Evolutionary conservation across 352 stramenopile genomes (phyloP).

Genomic region (Phytophthora europaea): DNA sequence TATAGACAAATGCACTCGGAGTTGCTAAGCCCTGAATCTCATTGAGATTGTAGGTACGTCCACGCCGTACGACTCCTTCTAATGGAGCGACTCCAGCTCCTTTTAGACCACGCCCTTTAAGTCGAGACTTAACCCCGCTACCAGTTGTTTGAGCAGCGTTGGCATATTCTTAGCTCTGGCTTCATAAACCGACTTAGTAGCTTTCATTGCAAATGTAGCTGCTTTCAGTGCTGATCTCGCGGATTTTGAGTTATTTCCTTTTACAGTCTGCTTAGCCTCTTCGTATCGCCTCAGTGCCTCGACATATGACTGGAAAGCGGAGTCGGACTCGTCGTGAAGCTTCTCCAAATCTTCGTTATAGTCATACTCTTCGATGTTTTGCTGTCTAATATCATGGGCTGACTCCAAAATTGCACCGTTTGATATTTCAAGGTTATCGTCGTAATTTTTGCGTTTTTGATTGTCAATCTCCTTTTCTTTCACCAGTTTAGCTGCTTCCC

Average conservation of each 20-base stretch:
- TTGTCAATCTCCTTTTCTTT: conserved; percentile 7
- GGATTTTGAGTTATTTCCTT: conserved; percentile 10
- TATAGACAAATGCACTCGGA: not conserved
- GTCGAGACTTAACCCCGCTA: not conserved
- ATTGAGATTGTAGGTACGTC: conserved; percentile 27
- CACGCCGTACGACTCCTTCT: conserved; percentile 9
- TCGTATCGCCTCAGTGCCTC: conserved; percentile 11
- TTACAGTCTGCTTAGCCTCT: not conserved
- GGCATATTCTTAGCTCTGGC: conserved; percentile 6
- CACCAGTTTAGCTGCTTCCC: not conserved
- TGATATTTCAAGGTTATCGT: not conserved
- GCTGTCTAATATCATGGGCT: no score
- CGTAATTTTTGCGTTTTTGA: not conserved
- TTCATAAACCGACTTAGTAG: conserved; percentile 10
- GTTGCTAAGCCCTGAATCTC: conserved; percentile 26
- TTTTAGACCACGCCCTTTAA: conserved; percentile 3
- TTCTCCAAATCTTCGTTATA: no score
- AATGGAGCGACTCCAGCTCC: not conserved
- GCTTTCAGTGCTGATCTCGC: conserved; percentile 9
- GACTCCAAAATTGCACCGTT: conserved; percentile 13
- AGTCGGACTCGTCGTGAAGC: no score
- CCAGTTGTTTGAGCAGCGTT: not conserved
- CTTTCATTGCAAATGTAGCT: conserved; percentile 6
- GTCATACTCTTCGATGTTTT: no score
- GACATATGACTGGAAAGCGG: no score